Conservation (phyloP, 2,329 filamentous ascomycete species). For the Clonostachys chloroleuca region DNA sequence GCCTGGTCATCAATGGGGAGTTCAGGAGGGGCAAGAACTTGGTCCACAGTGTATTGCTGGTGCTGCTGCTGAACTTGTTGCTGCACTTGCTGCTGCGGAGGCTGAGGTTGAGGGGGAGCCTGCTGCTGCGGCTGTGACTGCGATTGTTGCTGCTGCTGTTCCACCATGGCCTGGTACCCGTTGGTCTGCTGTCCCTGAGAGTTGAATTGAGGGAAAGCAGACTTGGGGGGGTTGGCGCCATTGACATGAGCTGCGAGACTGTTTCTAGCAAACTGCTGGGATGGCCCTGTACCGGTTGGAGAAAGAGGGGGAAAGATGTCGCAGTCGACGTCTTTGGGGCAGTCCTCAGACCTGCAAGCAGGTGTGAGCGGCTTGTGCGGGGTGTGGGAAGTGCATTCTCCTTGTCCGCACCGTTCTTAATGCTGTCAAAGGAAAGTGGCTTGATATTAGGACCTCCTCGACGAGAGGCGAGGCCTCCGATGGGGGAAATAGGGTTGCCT, state of each 20-base stretch:
- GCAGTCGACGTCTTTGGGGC: conserved; percentile 82
- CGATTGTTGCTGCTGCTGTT: conserved; percentile 17
- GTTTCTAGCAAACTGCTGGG: conserved; percentile 31
- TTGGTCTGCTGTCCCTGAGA: not conserved
- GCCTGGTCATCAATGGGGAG: conserved; percentile 68
- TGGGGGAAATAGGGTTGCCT: conserved; percentile 53
- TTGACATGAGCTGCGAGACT: conserved; percentile 11
- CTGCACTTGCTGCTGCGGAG: conserved; percentile 15
- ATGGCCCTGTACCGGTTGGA: conserved; percentile 31
- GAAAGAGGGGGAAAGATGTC: conserved; percentile 67
- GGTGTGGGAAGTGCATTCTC: conserved; percentile 74
- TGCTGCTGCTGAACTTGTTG: conserved; percentile 7
- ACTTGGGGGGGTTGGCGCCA: conserved; percentile 37
- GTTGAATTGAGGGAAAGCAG: conserved; percentile 47
- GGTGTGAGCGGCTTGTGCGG: conserved; percentile 88
- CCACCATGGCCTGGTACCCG: conserved; percentile 1
- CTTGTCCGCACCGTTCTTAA: conserved; percentile 61
- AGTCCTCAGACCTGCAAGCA: conserved; percentile 88
- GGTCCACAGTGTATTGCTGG: conserved; percentile 68
- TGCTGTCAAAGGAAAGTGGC: conserved; percentile 74
- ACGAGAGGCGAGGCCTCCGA: conserved; percentile 75
- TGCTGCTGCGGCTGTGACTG: conserved; percentile 8
- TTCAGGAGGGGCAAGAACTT: conserved; percentile 80
- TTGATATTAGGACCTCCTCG: conserved; percentile 87
- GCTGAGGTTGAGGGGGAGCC: conserved; percentile 21